Base-by-base conservation (phyloP, 257 asterid genomes). In the Echium plantagineum region DNA sequence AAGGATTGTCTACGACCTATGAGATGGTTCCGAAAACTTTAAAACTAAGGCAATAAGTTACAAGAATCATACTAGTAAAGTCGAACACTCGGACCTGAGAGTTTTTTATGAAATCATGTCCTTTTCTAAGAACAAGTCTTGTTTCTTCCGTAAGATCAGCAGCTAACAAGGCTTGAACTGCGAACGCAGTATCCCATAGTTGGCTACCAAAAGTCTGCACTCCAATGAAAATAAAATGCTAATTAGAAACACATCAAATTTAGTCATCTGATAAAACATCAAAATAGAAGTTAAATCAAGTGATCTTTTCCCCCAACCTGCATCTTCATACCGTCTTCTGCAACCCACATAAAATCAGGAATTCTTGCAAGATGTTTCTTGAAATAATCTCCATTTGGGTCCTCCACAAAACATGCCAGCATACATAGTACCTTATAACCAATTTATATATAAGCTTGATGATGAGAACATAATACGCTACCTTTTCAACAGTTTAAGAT, bases 1-100 rank as follows among this genome's bases (percentile, higher is more conserved):
- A 83, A 56, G 90, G 90, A 52, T 83, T 67, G 3, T 83, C 77
- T 77, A 75, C 74, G 17, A 83, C 88, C 89, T 82, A 68, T 52
- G 71, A 32, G 28, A 6, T 9, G 57, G 57, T n/a, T 7, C 46
- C 46, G 9, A 7, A 35, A 35, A 7, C 46, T 35, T 35, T 35
- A 12, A 35, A 35, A 35, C 12, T 35, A 35, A 35, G 7, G 5
- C n/a, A 17, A 53, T 53, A n/a, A 8, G 21, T 5, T 5, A 53
- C 24, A 53, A 15, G 21, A 52, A 20, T 12, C 17, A 52, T 20
- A 52, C 21, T 20, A 20, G 56, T 35, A 35, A 9, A 35, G 15
- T 42, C 49, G 17, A 53, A 82, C 89, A 35, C 2, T 12, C 49
- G 17, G 18, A 82, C 89, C 81, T 83, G 91, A 60, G 91, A 80